Base-by-base conservation (phyloP, 768 basidiomycete genomes). In the Termitomyces sp. region DNA sequence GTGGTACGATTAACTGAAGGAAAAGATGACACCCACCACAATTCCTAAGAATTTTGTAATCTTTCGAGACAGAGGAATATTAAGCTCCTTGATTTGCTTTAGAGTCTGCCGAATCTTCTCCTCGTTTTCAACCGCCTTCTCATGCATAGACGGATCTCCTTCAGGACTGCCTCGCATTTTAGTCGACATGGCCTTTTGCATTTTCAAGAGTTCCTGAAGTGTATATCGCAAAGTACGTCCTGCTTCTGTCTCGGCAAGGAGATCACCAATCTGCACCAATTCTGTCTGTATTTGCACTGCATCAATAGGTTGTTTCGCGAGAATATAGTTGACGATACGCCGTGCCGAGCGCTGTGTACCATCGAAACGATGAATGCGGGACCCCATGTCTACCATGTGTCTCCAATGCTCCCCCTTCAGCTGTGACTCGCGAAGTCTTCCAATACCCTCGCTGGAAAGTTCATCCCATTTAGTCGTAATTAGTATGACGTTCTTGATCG, bases 391-490 rank as follows among this genome's bases (percentile, higher is more conserved):
- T 31, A 63, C 16, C 65, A 66, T 66, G 34, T 59, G 58, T 27
- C 53, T 60, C 65, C 60, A 63, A 37, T 66, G 59, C 42, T 61
- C 62, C 2, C 47, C 54, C 37, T 57, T 58, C 34, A 66, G 54
- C 45, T 66, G 55, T n/a, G 42, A 36, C 51, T 66, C 65, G 11
- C 62, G 60, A 30, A 31, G 37, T 30, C 58, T 54, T 20, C 65
- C 65, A 3, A 56, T 55, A 0, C 54, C 60, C 9, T 45, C 42
- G 4, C 30, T 55, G 6, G 55, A 48, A 24, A 78, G 76, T 51
- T 72, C 70, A 11, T 68, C 71, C 80, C 81, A 82, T 75, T 76
- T 81, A 8, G 75, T 82, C 53, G 81, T 81, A 44, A 72, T 74
- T 53, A 83, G 71, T 45, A 80, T 71, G 44, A 82, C 79, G 55